A percentile compares a stretch with the other conserved stretches of the same genome.
phyloP scores from a whole-genome alignment of 495 filamentous ascomycete species.

The Amniculicola lignicola region DNA sequence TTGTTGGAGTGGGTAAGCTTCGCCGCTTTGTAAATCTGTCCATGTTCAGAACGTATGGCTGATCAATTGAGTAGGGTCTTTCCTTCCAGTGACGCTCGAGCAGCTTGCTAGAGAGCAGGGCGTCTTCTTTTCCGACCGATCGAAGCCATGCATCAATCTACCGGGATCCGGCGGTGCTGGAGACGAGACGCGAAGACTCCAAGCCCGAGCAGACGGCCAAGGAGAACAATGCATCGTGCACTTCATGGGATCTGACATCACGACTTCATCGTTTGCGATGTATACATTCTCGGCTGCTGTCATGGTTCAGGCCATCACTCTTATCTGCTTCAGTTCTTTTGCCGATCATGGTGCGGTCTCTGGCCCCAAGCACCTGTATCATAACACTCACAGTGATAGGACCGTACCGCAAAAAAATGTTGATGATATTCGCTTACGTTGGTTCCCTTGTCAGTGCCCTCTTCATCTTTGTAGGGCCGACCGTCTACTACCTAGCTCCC shows the following conservation, averaged over 20 bases:
- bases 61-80: conserved; percentile 24
- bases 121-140: conserved; percentile 71
- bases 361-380: not conserved
- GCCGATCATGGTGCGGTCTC: conserved; percentile 52
- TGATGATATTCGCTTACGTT: conserved; percentile 73
- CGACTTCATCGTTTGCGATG: conserved; percentile 55
- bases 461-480: conserved; percentile 69
- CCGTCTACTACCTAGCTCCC: conserved; percentile 69
- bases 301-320: conserved; percentile 52
- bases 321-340: conserved; percentile 53
- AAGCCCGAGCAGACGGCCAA: not conserved
- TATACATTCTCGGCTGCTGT: conserved; percentile 55
- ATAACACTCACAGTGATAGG: conserved; percentile 10
- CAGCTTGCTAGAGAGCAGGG: conserved; percentile 86
- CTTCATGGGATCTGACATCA: conserved; percentile 48
- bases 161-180: not conserved
- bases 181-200: not conserved
- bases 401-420: conserved; percentile 72
- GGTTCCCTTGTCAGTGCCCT: conserved; percentile 76
- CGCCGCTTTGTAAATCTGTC: not conserved
- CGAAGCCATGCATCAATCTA: conserved; percentile 56
- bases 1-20: conserved; percentile 24
- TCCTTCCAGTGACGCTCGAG: conserved; percentile 82
- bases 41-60: not conserved
- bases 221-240: conserved; percentile 47